Evolutionary conservation across 108 stramenopile genomes (phyloP).

Genomic region (Aureococcus anophagefferens): DNA sequence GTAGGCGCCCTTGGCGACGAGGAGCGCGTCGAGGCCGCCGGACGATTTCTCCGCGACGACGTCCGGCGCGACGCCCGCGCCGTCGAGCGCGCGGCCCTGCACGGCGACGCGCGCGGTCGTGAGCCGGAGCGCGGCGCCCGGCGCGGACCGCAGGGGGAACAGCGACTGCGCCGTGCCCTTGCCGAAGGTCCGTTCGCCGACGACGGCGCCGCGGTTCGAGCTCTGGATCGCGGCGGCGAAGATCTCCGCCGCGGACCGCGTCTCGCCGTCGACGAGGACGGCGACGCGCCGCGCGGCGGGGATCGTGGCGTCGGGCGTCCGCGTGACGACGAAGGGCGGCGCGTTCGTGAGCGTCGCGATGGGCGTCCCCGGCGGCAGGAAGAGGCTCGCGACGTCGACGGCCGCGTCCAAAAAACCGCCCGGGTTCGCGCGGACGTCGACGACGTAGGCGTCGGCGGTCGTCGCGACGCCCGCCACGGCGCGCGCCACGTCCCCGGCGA

Average conservation of each 20-base stretch:
- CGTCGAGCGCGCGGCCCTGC: neutral
- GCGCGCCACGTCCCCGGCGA: too few relatives aligned
- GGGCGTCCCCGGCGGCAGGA: conserved; percentile 79
- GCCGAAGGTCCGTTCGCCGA: neutral
- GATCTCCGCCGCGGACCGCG: neutral
- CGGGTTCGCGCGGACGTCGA: conserved; percentile 89
- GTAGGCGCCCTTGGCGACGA: neutral
- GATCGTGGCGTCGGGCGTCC: too few relatives aligned
- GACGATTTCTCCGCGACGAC: neutral
- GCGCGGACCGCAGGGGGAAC: neutral
- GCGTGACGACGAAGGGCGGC: too few relatives aligned
- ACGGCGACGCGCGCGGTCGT: neutral
- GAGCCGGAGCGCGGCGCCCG: neutral
- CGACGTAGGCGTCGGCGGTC: conserved; percentile 15
- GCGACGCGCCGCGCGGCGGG: neutral
- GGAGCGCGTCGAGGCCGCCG: neutral
- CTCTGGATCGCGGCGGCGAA: neutral
- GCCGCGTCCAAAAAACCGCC: conserved; percentile 84
- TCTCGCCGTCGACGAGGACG: neutral
- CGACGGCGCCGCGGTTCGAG: neutral
- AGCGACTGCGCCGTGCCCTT: neutral
- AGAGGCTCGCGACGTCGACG: conserved; percentile 73
- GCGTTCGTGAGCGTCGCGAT: conserved; percentile 48
- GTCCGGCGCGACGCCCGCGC: neutral
- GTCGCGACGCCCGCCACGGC: too few relatives aligned